Percentiles rank a stretch among this genome's conserved stretches.
phyloP scores from a whole-genome alignment of 768 basidiomycete species.

The Lyophyllum semitale region DNA sequence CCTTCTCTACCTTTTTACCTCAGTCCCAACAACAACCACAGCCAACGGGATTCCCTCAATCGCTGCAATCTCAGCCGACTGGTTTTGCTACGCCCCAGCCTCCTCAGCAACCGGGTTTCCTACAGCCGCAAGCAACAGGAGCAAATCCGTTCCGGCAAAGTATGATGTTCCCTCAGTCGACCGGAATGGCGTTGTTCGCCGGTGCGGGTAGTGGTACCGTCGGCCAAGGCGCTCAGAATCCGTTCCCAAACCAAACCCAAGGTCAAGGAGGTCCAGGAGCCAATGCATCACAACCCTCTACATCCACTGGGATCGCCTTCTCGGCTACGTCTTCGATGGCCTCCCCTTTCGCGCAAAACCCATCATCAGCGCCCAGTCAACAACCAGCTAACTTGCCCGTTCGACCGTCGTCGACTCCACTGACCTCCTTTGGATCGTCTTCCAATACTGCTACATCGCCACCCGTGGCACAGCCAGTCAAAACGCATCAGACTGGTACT shows the following conservation, averaged over 20 bases:
- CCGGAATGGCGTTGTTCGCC: constrained; percentile 54
- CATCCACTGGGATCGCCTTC: constrained; percentile 20
- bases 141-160: constrained; percentile 86
- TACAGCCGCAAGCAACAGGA: constrained; percentile 63
- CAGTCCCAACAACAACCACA: constrained; percentile 50
- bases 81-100: constrained; percentile 25
- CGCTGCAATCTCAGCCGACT: constrained; percentile 34
- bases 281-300: constrained; percentile 9
- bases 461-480: constrained; percentile 62
- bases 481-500: constrained; percentile 90
- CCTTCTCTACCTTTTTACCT: constrained; percentile 57
- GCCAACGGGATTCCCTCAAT: constrained; percentile 24
- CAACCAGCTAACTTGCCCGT: constrained; percentile 39
- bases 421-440: constrained; percentile 40
- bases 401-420: constrained; percentile 76
- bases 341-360: constrained; percentile 24
- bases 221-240: constrained; percentile 15
- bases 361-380: constrained; percentile 11
- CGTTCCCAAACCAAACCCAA: constrained; percentile 21
- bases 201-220: constrained; percentile 22
- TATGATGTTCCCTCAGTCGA: constrained; percentile 65
- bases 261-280: constrained; percentile 4
- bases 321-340: constrained; percentile 19
- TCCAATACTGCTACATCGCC: constrained; percentile 35
- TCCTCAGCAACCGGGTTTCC: constrained; percentile 37